Percentiles rank a stretch among this genome's conserved stretches.
These are phyloP conservation scores for Chrysosporium queenslandicum DNA, from an alignment of 2,329 filamentous ascomycete species.

Conservation along the genomic window DNA sequence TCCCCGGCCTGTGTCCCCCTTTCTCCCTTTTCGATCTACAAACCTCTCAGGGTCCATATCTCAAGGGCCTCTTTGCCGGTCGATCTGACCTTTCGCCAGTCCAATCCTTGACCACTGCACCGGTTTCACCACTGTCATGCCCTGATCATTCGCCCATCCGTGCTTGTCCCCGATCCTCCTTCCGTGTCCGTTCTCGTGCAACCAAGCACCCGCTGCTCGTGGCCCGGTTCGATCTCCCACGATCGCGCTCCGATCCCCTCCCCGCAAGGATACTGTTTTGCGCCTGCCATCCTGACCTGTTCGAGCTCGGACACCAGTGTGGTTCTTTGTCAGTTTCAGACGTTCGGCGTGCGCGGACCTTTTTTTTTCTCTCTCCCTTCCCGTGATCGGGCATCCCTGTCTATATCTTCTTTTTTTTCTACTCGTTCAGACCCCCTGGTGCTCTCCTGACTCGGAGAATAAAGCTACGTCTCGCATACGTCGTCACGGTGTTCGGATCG, in stretches of 20 bases:
- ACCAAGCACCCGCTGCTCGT: not conserved
- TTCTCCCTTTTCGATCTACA: not conserved
- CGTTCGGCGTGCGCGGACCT: not conserved
- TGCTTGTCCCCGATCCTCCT: not conserved
- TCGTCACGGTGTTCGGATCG: not conserved
- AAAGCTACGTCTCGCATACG: not conserved
- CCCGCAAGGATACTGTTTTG: not conserved
- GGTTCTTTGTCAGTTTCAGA: constrained; percentile 3
- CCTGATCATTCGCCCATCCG: not conserved
- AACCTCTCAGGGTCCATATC: not conserved
- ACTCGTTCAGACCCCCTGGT: not conserved
- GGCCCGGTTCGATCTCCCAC: not conserved
- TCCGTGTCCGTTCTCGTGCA: not conserved
- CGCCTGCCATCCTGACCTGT: not conserved
- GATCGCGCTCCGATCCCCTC: not conserved
- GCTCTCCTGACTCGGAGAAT: not conserved
- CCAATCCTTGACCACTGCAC: not conserved
- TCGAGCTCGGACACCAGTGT: not conserved
- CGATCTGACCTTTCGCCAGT: not conserved
- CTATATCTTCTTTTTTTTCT: not conserved
- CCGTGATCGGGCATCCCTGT: not conserved
- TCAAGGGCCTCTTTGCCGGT: not conserved
- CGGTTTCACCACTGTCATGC: not conserved
- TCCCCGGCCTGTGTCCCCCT: too few relatives aligned
- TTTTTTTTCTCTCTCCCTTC: not conserved